Evolutionary conservation across 2,329 filamentous ascomycete species (phyloP).

Genomic region (Daldinia sp.): DNA sequence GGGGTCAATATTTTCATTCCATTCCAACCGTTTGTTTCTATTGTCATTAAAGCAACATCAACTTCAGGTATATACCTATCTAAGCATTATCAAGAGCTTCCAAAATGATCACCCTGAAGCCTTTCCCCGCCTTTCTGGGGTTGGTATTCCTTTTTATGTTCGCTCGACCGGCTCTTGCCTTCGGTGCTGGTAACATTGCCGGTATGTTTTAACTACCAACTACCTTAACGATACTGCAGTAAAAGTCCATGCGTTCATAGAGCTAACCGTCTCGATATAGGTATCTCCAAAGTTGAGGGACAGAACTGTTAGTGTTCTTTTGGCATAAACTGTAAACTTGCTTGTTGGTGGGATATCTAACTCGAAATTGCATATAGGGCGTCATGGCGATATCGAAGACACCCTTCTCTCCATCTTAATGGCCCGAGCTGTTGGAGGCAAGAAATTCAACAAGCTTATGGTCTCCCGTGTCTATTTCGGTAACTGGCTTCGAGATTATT

Average conservation of each 20-base stretch:
- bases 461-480: constrained; percentile 95
- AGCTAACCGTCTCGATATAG: constrained; percentile 48
- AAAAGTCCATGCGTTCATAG: background rate
- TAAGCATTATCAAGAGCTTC: constrained; percentile 3
- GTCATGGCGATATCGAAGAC: constrained; percentile 94
- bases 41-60: background rate
- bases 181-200: constrained; percentile 91
- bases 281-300: constrained; percentile 82
- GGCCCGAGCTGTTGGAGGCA: constrained; percentile 66
- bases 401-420: constrained; percentile 79
- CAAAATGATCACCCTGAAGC: constrained; percentile 63
- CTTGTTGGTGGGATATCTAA: constrained; percentile 17
- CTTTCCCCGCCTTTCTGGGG: constrained; percentile 65
- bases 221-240: background rate
- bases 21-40: background rate
- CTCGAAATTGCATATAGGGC: constrained; percentile 63
- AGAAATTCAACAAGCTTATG: constrained; percentile 89
- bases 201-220: constrained; percentile 60
- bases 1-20: constrained; percentile 5
- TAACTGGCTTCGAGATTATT: constrained; percentile 95
- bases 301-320: constrained; percentile 75
- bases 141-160: constrained; percentile 74
- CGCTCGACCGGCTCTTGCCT: constrained; percentile 77
- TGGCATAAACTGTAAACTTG: background rate
- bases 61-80: constrained; percentile 9